Base-by-base conservation (phyloP, 1,139 yeast species). In the Saccharomyces pastorianus region DNA sequence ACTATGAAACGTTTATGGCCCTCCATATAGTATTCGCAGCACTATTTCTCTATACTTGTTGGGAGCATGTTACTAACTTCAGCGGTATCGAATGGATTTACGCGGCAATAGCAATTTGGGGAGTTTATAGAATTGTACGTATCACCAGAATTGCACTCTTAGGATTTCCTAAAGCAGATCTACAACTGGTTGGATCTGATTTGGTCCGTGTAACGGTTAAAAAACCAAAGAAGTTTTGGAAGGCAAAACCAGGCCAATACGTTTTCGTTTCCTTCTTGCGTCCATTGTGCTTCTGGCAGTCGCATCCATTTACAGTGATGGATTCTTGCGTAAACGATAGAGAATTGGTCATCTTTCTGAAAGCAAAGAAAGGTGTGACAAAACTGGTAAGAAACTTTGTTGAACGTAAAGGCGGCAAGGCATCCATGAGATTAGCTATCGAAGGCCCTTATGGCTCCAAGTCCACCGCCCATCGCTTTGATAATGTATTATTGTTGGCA, bases 271-370 rank as follows among this genome's bases (percentile, higher is more conserved):
- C 66, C 52, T 60, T 68, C 42, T 50, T 62, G 53, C 56, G 56
- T 46, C 63, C 66, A 2, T n/a, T 52, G 4, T 78, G 80, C 52
- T 84, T 84, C 59, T 86, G 82, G 83, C 89, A 85, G 64, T 79
- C 85, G 0, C 91, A 85, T 66, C 91, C 91, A 0, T 85, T 85
- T 62, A 82, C 89, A 0, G 76, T 81, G 11, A 74, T 82, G 28
- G 64, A 62, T 32, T 61, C 68, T 56, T 63, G 67, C 38, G 65
- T 71, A 17, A 38, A 20, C 2, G 44, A 38, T 38, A 25, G 26
- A 54, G 64, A 73, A 63, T 61, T 78, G 4, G 66, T 70, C 1
- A 75, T 81, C 20, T 74, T 81, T 20, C 66, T 78, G 49, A 77
- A 76, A 60, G 76, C 76, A 11, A 79, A 79, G 59, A 68, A 70